A percentile compares a stretch with the other conserved stretches of the same genome.
phyloP scores from a whole-genome alignment of 2,329 filamentous ascomycete species.

The Orbilia quercus region DNA sequence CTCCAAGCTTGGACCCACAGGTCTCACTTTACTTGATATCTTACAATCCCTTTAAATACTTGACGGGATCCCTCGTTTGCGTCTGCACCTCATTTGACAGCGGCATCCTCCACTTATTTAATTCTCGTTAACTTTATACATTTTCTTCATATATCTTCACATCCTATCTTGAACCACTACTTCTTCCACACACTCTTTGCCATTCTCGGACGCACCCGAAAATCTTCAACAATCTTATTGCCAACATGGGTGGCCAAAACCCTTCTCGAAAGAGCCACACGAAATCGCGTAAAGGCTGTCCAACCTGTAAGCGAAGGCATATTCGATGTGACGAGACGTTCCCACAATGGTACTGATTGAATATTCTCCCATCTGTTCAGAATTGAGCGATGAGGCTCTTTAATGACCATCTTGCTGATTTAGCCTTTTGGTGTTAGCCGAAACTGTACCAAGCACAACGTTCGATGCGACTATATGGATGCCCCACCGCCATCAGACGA shows the following conservation, averaged over 20 bases:
- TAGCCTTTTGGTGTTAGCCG: slow-evolving; percentile 69
- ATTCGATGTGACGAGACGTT: slow-evolving; percentile 98
- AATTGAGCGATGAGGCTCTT: slow-evolving; percentile 48
- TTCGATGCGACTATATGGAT: slow-evolving; percentile 98
- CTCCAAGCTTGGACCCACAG: slow-evolving; percentile 56
- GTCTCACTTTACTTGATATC: slow-evolving; percentile 54
- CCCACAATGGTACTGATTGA: slow-evolving; percentile 82
- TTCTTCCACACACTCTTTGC: slow-evolving; percentile 6
- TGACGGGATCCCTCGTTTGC: slow-evolving; percentile 39
- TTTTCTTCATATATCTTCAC: neutral
- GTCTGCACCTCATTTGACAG: slow-evolving; percentile 28
- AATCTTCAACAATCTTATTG: slow-evolving; percentile 1
- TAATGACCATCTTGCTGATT: slow-evolving; percentile 30
- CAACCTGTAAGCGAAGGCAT: slow-evolving; percentile 96
- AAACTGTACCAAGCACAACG: slow-evolving; percentile 99
- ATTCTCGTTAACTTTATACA: slow-evolving; percentile 28
- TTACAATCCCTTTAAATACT: slow-evolving; percentile 54
- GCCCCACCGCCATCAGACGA: slow-evolving; percentile 68
- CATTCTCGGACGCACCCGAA: slow-evolving; percentile 10
- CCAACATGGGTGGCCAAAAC: slow-evolving; percentile 51
- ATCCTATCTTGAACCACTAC: neutral
- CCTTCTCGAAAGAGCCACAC: slow-evolving; percentile 81
- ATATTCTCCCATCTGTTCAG: slow-evolving; percentile 22
- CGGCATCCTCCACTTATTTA: slow-evolving; percentile 28
- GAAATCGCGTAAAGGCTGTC: slow-evolving; percentile 98